Evolutionary conservation across 306 rosid genomes (phyloP).

Genomic region (Vicia faba): DNA sequence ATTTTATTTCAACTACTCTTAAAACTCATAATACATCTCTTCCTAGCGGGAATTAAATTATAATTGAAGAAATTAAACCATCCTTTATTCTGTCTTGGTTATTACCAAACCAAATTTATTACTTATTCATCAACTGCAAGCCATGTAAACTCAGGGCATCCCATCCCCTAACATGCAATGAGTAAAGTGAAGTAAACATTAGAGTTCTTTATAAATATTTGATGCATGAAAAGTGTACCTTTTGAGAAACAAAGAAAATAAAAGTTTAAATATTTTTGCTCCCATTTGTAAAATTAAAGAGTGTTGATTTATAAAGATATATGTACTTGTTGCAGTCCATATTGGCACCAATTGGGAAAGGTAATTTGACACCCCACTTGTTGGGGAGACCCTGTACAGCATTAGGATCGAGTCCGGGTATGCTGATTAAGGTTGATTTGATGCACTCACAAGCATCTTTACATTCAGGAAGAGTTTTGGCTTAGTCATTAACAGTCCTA

Average conservation of each 20-base stretch:
- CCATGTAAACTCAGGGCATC: background rate
- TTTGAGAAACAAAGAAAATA: no score
- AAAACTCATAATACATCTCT: background rate
- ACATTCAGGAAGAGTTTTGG: constrained; percentile 24
- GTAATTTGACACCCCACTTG: constrained; percentile 41
- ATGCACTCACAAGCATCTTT: constrained; percentile 26
- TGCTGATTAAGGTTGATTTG: background rate
- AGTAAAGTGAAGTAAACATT: background rate
- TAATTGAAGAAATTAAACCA: background rate
- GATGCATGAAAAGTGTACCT: no score
- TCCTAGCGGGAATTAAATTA: background rate
- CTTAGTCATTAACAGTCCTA: no score
- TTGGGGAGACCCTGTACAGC: background rate
- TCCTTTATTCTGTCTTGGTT: background rate
- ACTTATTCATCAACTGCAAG: background rate
- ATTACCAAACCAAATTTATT: background rate
- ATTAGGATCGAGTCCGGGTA: constrained; percentile 3
- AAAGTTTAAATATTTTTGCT: no score
- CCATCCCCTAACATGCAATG: background rate
- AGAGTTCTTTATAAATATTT: background rate
- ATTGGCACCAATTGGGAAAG: constrained; percentile 50
- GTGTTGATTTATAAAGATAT: background rate
- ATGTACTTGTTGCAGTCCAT: constrained; percentile 44
- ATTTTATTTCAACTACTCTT: no score
- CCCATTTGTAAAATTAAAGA: background rate